Evolutionary conservation across 75 land plant species (phyloP), one percentile per base, ranked within the genome.

Genomic region (Pinus taeda): DNA sequence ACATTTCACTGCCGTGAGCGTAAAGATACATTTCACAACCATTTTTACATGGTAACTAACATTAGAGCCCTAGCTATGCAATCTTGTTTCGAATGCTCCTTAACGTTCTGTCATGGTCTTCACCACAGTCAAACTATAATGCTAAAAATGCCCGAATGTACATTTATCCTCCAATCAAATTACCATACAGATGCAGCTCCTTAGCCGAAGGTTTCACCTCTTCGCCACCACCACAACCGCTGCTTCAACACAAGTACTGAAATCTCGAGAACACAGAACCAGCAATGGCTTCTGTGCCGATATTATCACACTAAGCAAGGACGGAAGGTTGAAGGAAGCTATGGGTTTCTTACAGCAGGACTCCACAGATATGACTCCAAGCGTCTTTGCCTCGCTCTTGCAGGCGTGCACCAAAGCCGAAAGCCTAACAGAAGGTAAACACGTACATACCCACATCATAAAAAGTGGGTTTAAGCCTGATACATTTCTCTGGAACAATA

Each of bases 401-500:
- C 75, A 74, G 60, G 60, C 75, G 3, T 55, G 60, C 17, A 39
- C 33, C 3, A 26, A 22, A 18, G 29, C 29, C 18, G 36, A 60
- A 74, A 18, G 26, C 57, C 64, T 88, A 59, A 73, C 82, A 63
- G 63, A 79, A n/a, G 90, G 83, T 6, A 79, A 78, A 30, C 77
- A 76, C 15, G 57, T 92, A 30, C 94, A 92, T 72, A 42, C 64
- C 30, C 92, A 87, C 21, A 63, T 83, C 14, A 20, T 81, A 15
- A 56, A 75, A 37, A 79, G 79, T 60, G 76, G 62, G 15, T 56
- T 39, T 24, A 60, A 60, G 13, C 73, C 80, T 15, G 83, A 90
- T 74, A 71, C 81, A 26, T 53, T 84, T 37, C 83, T 92, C 17
- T 61, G 79, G 64, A 93, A 90, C 55, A 81, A 93, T 33, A 77